Percentiles rank a stretch among this genome's conserved stretches.
Evolutionary conservation across 352 stramenopile genomes (phyloP).

Genomic region (Phytophthora brassicae): DNA sequence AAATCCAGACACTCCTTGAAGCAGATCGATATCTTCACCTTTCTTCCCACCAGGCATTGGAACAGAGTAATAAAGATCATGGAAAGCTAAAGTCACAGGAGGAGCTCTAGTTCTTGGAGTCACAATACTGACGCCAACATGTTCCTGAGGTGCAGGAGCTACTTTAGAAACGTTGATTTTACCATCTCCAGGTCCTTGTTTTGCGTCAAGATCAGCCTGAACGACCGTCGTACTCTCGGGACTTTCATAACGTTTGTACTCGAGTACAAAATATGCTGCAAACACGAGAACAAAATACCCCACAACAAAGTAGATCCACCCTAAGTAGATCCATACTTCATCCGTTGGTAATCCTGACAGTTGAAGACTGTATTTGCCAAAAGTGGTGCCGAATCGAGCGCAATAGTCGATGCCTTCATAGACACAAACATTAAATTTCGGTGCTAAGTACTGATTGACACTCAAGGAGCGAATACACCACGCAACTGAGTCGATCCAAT

Average conservation of each 20-base stretch:
- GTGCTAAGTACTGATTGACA: constrained; percentile 64
- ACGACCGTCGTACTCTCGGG: constrained; percentile 49
- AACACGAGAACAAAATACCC: constrained; percentile 53
- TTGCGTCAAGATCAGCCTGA: constrained; percentile 33
- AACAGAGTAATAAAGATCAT: constrained; percentile 62
- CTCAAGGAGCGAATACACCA: constrained; percentile 65
- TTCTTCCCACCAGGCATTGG: constrained; percentile 42
- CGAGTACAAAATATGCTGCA: constrained; percentile 39
- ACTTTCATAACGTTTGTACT: constrained; percentile 57
- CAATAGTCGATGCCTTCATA: constrained; percentile 64
- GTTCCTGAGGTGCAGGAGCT: constrained; percentile 18
- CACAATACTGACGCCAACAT: constrained; percentile 10
- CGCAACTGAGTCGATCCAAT: constrained; percentile 74
- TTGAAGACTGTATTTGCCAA: constrained; percentile 51
- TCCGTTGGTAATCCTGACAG: constrained; percentile 56
- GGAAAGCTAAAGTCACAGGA: constrained; percentile 50
- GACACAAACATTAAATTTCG: constrained; percentile 43
- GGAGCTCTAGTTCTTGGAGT: constrained; percentile 22
- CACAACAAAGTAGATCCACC: constrained; percentile 53
- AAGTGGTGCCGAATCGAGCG: constrained; percentile 28
- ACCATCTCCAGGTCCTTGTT: constrained; percentile 17
- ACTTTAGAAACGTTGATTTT: constrained; percentile 12
- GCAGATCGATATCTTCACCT: constrained; percentile 63
- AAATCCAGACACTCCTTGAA: constrained; percentile 79
- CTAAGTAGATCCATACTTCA: constrained; percentile 54